Evolutionary conservation across 2,329 filamentous ascomycete genomes (phyloP), one percentile per base, ranked within the genome.

Genomic region (Talaromyces funiculosus): DNA sequence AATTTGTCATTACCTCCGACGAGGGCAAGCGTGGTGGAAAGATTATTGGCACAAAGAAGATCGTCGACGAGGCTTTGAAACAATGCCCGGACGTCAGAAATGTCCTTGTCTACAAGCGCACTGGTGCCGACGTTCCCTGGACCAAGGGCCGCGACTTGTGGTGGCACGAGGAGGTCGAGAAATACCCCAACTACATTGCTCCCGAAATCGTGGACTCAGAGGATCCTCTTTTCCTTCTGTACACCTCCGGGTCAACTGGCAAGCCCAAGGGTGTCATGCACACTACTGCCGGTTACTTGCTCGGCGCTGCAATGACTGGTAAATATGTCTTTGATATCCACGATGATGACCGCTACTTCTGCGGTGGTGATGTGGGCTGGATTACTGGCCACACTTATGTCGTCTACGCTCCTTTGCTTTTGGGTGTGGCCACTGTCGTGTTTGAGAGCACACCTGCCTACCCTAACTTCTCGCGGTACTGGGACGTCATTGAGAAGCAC

Each of bases 301-400:
- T 97, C 7, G 94, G 94, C 62, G 92, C 92, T 56, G 93, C 94
- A 35, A 84, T 89, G 69, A 99, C 94, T 12, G 93, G 92, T 77
- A 99, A 97, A 79, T 97, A 99, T 75, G 93, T 97, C 64, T 99
- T 99, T 73, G 94, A 99, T 75, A 95, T 99, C 65, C 94, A 99
- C 75, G 88, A 92, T 64, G 86, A 89, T 58, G 94, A 99, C 76
- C 86, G 85, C 65, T 97, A 94, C 84, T 97, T 97, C 84, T 99
- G 94, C 69, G 94, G 92, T 75, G 94, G 94, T 75, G 94, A 99
- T 71, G 93, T 99, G 45, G 94, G 94, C 66, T 99, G 94, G 94
- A 97, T 99, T 74, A 99, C 94, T 31, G 94, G 94, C 18, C 94
- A 99, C 80, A 96, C 94, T 24, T 99, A 99, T 70, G 93, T 97